Evolutionary conservation across 2,329 filamentous ascomycete species (phyloP), one percentile per base, ranked within the genome.

Genomic region (Pseudohalonectria lignicola): DNA sequence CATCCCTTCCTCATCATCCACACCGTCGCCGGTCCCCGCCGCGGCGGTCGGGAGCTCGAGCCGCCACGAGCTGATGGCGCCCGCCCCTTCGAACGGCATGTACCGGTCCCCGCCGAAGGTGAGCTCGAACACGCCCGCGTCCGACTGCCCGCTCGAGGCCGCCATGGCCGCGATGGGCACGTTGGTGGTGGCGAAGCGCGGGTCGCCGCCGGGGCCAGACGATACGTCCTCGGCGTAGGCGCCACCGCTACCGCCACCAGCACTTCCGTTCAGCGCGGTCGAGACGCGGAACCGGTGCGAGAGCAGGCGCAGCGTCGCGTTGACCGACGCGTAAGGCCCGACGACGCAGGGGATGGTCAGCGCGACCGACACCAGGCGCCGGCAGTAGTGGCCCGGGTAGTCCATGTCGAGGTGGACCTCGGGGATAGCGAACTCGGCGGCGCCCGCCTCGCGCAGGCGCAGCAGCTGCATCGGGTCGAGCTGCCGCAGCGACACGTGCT

Each of bases 311-410:
- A 59, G 38, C 1, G 51, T 52, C n/a, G 41, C 40, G 38, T 47
- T 52, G 37, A 57, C 25, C 29, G 36, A 33, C 4, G 46, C 52
- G 39, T 56, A 55, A 3, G 59, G 58, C 0, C 53, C 40, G 20
- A 40, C 23, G 4, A 42, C 54, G 40, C 49, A 55, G 0, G 54
- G 58, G 9, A 64, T 52, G 0, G 56, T 48, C 2, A 64, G 15
- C 1, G 51, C 31, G 1, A 63, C 52, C 23, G 50, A 44, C 15
- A 47, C 48, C 40, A 63, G 56, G 5, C 57, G 52, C 1, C 61
- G 55, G 12, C 50, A 34, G 45, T 60, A 63, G 45, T 64, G 61
- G 3, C 60, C 59, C 1, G 62, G 60, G 41, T 52, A 61, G 48
- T 61, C 59, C 28, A 60, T 43, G 45, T 63, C 59, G 41, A 54